phyloP scores from a whole-genome alignment of 176 grass and related monocot species.

The Cenchrus purpureus region DNA sequence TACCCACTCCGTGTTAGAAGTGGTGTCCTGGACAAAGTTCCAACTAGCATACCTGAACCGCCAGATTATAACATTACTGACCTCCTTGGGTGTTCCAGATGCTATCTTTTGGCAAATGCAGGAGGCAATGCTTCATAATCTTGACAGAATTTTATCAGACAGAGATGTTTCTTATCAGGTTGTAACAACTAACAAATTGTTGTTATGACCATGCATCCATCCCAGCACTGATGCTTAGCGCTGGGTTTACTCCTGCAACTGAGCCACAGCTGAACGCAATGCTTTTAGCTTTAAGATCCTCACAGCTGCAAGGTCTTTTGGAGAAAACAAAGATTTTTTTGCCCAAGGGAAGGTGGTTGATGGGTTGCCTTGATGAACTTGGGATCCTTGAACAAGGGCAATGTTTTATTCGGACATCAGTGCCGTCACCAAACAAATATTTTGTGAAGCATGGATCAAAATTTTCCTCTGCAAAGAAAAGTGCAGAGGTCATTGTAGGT shows the following conservation, averaged over 20 bases:
- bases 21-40: constrained; percentile 81
- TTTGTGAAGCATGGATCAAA: constrained; percentile 64
- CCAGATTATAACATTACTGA: constrained; percentile 78
- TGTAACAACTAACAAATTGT: constrained; percentile 44
- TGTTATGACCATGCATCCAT: constrained; percentile 70
- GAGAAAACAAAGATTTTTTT: constrained; percentile 84
- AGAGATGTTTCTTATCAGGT: constrained; percentile 65
- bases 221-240: constrained; percentile 74
- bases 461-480: constrained; percentile 52
- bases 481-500: constrained; percentile 61
- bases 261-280: constrained; percentile 80
- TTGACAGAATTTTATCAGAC: constrained; percentile 63
- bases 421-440: constrained; percentile 56
- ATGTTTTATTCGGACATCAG: constrained; percentile 76
- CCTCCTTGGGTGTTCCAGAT: constrained; percentile 66
- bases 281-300: constrained; percentile 73
- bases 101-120: constrained; percentile 67
- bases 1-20: constrained; percentile 67
- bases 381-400: constrained; percentile 75
- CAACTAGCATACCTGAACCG: constrained; percentile 83
- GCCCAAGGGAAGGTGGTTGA: constrained; percentile 84
- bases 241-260: constrained; percentile 66
- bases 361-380: constrained; percentile 91
- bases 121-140: constrained; percentile 63
- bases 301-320: constrained; percentile 72